Evolutionary conservation across 106 monocot species (phyloP).

Genomic region (Dendrobium officinale): DNA sequence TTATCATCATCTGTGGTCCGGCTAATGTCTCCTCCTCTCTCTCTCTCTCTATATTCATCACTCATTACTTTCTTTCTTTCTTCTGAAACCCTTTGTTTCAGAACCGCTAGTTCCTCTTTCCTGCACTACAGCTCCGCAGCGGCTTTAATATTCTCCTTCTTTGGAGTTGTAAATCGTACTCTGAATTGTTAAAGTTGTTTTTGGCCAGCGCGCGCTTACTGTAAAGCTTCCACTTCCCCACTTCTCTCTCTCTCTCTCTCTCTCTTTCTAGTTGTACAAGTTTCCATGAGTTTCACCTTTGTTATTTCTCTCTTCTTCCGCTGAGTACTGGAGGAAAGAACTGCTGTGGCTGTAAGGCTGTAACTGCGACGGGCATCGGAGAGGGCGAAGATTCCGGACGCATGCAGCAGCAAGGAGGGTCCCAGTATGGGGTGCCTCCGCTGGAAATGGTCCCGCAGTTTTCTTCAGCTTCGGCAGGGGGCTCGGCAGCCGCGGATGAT

Average conservation of each 20-base stretch:
- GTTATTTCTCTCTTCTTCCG: neutral
- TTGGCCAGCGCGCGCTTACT: neutral
- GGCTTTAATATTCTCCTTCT: neutral
- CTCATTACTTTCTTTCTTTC: neutral
- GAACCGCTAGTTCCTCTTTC: neutral
- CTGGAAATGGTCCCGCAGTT: slow-evolving; percentile 19
- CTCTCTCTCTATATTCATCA: neutral
- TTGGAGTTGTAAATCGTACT: neutral
- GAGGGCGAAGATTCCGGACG: slow-evolving; percentile 4
- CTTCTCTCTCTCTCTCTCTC: neutral
- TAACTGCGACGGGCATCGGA: neutral
- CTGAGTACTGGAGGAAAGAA: neutral
- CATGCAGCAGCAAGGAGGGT: slow-evolving; percentile 42
- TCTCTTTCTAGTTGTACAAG: neutral
- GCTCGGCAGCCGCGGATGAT: neutral
- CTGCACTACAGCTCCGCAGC: neutral
- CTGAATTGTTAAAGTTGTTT: slow-evolving; percentile 1
- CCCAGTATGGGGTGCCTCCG: slow-evolving; percentile 49
- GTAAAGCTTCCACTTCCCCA: neutral
- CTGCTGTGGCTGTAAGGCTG: neutral
- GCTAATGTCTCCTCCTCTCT: neutral
- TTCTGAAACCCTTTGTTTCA: neutral
- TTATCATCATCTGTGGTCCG: slow-evolving; percentile 7
- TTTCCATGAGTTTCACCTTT: slow-evolving; percentile 1
- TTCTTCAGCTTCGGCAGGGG: neutral